Evolutionary conservation across 2,329 filamentous ascomycete species (phyloP).

Genomic region (Colletotrichum noveboracense): DNA sequence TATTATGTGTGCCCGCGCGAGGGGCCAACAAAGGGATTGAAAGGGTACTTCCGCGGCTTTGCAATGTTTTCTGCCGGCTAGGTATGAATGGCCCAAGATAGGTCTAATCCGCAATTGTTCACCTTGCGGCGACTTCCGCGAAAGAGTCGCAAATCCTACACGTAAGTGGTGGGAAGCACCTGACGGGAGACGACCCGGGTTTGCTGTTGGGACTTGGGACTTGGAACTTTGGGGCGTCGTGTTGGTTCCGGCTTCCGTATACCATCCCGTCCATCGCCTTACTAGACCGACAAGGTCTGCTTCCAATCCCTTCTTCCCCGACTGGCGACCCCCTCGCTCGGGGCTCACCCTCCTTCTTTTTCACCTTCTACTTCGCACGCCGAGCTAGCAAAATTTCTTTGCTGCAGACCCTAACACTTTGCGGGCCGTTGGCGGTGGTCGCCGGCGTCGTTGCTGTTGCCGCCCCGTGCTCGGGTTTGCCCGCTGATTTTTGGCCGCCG

Average conservation of each 20-base stretch:
- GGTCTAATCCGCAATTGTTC: neutral
- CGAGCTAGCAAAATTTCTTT: neutral
- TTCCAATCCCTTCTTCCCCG: neutral
- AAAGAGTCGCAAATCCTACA: neutral
- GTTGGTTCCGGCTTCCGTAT: neutral
- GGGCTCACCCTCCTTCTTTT: neutral
- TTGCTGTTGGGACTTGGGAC: neutral
- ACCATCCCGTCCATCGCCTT: neutral
- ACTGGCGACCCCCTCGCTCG: neutral
- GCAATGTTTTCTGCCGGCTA: neutral
- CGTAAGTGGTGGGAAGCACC: neutral
- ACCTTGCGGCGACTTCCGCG: neutral
- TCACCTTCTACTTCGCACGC: neutral
- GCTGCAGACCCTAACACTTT: neutral
- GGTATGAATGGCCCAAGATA: neutral
- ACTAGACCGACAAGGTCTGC: neutral
- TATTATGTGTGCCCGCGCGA: neutral
- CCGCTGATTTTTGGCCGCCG: neutral
- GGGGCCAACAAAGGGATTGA: neutral
- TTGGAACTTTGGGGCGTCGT: neutral
- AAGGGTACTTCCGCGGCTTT: neutral
- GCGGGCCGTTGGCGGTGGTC: neutral
- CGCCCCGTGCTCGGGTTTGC: neutral
- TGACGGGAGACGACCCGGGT: neutral
- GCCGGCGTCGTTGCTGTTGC: neutral